Evolutionary conservation across 352 stramenopile species (phyloP).

Genomic region (Globisporangium mamillatum): DNA sequence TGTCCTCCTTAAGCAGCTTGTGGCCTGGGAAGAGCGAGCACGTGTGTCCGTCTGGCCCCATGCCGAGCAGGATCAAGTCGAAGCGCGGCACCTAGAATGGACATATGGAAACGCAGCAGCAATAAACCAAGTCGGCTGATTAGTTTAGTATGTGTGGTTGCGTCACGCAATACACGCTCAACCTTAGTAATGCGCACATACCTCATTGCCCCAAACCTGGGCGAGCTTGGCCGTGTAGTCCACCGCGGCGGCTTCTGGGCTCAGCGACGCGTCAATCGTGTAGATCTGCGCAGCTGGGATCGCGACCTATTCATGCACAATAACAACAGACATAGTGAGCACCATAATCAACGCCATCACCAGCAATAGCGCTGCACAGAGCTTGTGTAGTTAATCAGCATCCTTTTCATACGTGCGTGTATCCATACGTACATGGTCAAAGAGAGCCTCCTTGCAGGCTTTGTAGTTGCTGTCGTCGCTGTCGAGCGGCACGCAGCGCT

Average conservation of each 20-base stretch:
- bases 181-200: slow-evolving; percentile 18
- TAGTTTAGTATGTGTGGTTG: not conserved
- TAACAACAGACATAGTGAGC: not conserved
- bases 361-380: not conserved
- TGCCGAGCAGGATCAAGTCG: slow-evolving; percentile 95
- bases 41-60: slow-evolving; percentile 98
- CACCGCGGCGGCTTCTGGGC: slow-evolving; percentile 50
- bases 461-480: slow-evolving; percentile 96
- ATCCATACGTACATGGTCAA: slow-evolving; percentile 63
- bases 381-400: not conserved
- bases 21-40: slow-evolving; percentile 97
- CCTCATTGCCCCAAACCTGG: slow-evolving; percentile 57
- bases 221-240: slow-evolving; percentile 78
- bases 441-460: slow-evolving; percentile 88
- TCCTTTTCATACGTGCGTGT: not conserved
- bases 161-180: not conserved
- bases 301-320: slow-evolving; percentile 32
- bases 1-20: slow-evolving; percentile 84
- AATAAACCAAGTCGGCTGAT: not conserved
- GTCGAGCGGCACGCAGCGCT: slow-evolving; percentile 93
- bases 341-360: not conserved
- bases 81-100: slow-evolving; percentile 77
- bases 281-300: slow-evolving; percentile 88
- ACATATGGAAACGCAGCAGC: not conserved
- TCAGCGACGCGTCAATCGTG: slow-evolving; percentile 86